Evolutionary conservation across 257 asterid species (phyloP).

Genomic region (Salvia splendens): DNA sequence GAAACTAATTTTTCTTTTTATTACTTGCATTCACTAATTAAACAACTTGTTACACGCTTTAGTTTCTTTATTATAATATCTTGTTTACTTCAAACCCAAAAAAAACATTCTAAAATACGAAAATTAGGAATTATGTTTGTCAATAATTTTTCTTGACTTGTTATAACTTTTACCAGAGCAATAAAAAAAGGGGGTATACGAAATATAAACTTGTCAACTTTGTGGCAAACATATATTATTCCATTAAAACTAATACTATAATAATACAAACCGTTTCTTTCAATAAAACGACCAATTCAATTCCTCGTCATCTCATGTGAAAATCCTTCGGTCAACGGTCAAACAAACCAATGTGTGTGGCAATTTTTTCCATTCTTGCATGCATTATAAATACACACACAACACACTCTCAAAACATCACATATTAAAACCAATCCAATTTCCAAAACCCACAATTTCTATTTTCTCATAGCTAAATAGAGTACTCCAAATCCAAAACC

Average conservation of each 20-base stretch:
- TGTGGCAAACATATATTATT: no score
- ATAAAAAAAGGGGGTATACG: background rate
- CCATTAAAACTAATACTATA: background rate
- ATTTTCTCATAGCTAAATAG: background rate
- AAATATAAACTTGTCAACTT: no score
- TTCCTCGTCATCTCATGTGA: background rate
- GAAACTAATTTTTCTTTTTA: no score
- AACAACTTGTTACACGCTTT: no score
- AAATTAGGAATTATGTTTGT: background rate
- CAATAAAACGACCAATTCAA: slow-evolving; percentile 4
- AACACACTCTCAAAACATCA: background rate
- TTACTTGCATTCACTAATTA: no score
- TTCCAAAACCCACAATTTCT: background rate
- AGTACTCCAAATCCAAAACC: background rate
- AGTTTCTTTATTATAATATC: no score
- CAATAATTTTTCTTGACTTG: background rate
- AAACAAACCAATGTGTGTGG: background rate
- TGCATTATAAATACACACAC: slow-evolving; percentile 5
- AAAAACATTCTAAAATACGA: no score
- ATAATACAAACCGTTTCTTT: background rate
- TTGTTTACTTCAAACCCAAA: no score
- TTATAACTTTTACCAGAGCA: background rate
- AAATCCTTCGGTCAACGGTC: background rate
- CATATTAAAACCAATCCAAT: background rate
- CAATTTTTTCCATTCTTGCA: background rate